phyloP scores from a whole-genome alignment of 306 rosid genomes.

The Sesbania bispinosa region DNA sequence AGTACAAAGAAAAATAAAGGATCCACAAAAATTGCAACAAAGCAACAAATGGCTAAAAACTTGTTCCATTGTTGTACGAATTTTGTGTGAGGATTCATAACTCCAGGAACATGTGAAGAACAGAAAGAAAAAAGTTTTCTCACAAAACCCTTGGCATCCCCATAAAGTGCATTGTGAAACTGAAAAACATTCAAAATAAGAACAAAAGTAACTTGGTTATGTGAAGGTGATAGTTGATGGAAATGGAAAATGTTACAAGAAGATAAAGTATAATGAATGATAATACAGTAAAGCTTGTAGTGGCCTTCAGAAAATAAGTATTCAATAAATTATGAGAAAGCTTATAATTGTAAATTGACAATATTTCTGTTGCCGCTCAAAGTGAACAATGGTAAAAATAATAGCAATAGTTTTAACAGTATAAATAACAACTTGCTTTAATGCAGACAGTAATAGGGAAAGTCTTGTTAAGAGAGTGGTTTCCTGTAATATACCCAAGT shows the following conservation, averaged over 20 bases:
- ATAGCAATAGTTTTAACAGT: neutral
- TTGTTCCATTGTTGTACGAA: constrained; percentile 73
- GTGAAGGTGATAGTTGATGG: neutral
- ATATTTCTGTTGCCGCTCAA: neutral
- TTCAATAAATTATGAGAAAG: neutral
- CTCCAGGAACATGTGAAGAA: constrained; percentile 57
- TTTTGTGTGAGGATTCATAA: constrained; percentile 80
- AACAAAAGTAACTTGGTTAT: neutral
- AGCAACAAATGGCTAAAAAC: constrained; percentile 64
- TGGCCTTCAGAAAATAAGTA: neutral
- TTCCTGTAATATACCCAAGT: too few species aligned
- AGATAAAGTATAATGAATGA: neutral
- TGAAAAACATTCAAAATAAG: constrained; percentile 13
- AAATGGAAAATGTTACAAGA: constrained; percentile 10
- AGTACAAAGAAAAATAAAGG: constrained; percentile 78
- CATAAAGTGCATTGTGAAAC: constrained; percentile 61
- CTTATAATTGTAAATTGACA: neutral
- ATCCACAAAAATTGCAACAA: constrained; percentile 69
- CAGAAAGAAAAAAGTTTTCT: constrained; percentile 48
- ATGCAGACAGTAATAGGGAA: too few species aligned
- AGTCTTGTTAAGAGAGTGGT: too few species aligned
- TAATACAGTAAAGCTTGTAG: neutral
- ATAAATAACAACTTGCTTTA: neutral
- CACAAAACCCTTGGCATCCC: constrained; percentile 76
- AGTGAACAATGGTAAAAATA: too few species aligned